Base-by-base conservation (phyloP, 345 rosid genomes). In the Bruguiera parviflora region DNA sequence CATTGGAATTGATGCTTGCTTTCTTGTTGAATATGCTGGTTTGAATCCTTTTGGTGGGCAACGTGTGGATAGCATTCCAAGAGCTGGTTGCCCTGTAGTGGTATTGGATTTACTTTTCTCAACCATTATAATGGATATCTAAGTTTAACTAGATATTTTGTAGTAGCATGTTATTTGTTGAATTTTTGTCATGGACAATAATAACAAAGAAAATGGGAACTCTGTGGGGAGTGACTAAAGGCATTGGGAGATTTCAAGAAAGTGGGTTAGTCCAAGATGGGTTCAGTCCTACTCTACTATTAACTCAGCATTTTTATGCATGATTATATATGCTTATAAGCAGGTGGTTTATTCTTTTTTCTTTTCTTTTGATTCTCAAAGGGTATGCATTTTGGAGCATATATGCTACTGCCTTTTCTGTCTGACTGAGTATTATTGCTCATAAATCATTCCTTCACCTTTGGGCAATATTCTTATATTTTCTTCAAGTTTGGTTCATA, bases 81-180 rank as follows among this genome's bases (percentile, higher is more conserved):
- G 84, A 82, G 98, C 98, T 80, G 98, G 98, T 65, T 94, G 98
- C 76, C 98, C 98, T 67, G 83, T 91, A 22, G 80, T 91, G 97
- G 98, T 94, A 89, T 66, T 51, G 21, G 60, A 33, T 66, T 73
- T 53, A 69, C 65, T 58, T 21, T 61, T 21, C 51, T 29, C 13
- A 24, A 20, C 18, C 58, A 35, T 16, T 25, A 21, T 49, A 25
- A 15, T 28, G 37, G 49, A 8, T 65, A 61, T 75, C 49, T 53
- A 57, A 6, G 3, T 3, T 59, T 71, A 13, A 43, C 16, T 43
- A 15, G 49, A 15, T 43, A 15, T 43, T 43, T 43, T 28, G 28
- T 39, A 62, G 7, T 68, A 25, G 9, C 9, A 4, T 15, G n/a
- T 5, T 31, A 20, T 61, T 58, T 51, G 64, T 21, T 28, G 58